Conservation (phyloP, 371 early-diverging fungal species). For the Circinella minor region DNA sequence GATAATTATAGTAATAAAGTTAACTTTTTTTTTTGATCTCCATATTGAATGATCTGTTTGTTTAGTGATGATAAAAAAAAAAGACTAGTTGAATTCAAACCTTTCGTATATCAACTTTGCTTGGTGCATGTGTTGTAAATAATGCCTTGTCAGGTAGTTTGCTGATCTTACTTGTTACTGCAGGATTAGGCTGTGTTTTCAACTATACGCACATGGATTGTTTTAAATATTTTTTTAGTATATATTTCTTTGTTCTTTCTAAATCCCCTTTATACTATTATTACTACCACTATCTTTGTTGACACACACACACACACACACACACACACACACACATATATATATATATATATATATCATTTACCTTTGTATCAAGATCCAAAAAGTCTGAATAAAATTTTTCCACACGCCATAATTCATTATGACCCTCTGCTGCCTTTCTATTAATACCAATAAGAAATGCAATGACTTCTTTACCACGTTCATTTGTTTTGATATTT, state of each 20-base stretch:
- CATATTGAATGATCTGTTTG: no score
- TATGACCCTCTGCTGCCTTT: constrained; percentile 11
- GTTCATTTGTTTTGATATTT: constrained; percentile 76
- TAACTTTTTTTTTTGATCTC: no score
- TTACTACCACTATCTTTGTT: no score
- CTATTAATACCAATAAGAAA: constrained; percentile 59
- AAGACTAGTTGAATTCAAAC: constrained; percentile 18
- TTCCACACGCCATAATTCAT: constrained; percentile 81
- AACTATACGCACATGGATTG: constrained; percentile 35
- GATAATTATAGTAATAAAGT: not conserved
- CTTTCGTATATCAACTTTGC: constrained; percentile 76
- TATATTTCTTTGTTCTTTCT: not conserved
- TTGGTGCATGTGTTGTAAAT: constrained; percentile 75
- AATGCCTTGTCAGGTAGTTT: constrained; percentile 85
- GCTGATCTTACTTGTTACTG: constrained; percentile 58
- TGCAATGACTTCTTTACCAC: constrained; percentile 75
- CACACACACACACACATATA: no score
- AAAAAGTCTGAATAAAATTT: constrained; percentile 88
- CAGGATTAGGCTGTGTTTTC: constrained; percentile 52
- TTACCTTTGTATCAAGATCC: constrained; percentile 74
- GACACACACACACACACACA: no score
- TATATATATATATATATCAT: not conserved
- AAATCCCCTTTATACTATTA: no score
- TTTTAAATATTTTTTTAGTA: not conserved
- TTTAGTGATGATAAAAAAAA: not conserved